These are phyloP conservation scores for Penicillium verrucosum DNA, from an alignment of 2,329 filamentous ascomycete genomes.

Conservation along the genomic window DNA sequence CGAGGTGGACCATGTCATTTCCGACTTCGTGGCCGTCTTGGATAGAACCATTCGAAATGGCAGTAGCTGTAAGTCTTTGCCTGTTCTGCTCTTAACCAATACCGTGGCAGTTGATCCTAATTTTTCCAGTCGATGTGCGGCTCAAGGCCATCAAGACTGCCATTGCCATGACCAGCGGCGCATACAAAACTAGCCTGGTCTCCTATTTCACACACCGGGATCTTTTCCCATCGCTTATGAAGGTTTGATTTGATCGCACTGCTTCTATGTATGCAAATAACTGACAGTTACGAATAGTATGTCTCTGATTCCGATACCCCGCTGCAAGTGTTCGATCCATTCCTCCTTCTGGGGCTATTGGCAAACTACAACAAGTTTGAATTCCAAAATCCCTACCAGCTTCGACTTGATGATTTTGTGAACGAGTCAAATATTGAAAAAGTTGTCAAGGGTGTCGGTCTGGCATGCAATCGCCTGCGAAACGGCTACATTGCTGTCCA, in stretches of 20 bases:
- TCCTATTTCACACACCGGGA: constrained; percentile 95
- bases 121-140: constrained; percentile 64
- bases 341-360: constrained; percentile 78
- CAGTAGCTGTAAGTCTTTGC: constrained; percentile 57
- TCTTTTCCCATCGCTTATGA: constrained; percentile 91
- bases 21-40: constrained; percentile 78
- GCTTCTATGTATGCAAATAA: neutral
- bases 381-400: constrained; percentile 91
- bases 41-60: constrained; percentile 81
- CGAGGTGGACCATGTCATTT: constrained; percentile 79
- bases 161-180: constrained; percentile 82
- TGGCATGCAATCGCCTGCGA: constrained; percentile 65
- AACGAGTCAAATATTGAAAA: constrained; percentile 84
- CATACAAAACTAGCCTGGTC: constrained; percentile 89
- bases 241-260: constrained; percentile 54
- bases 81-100: neutral
- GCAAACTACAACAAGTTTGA: constrained; percentile 99
- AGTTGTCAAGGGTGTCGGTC: constrained; percentile 72
- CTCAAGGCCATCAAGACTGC: constrained; percentile 77
- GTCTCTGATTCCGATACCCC: constrained; percentile 73
- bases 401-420: constrained; percentile 90
- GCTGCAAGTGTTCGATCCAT: constrained; percentile 65
- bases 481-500: constrained; percentile 79
- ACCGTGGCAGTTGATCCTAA: neutral
- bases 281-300: constrained; percentile 53